Conservation (phyloP, 495 filamentous ascomycete genomes). For the Lasiosphaeria miniovina region DNA sequence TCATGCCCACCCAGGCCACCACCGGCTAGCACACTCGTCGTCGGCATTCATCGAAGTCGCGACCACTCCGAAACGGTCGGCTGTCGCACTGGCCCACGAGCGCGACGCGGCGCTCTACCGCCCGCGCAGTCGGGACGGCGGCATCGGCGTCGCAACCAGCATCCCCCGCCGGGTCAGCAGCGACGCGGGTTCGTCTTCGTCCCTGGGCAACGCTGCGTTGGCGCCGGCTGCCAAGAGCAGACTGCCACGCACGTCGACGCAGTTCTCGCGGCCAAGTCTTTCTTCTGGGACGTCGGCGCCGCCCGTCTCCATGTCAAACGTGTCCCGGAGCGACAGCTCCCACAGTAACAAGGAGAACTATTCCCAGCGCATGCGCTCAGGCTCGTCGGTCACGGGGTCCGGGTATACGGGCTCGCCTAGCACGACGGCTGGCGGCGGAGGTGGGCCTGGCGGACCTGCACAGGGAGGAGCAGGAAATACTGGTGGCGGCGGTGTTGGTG, state of each 20-base stretch:
- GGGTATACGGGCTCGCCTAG: slow-evolving; percentile 15
- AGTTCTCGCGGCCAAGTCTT: slow-evolving; percentile 34
- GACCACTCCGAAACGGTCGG: slow-evolving; percentile 42
- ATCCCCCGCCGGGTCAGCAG: slow-evolving; percentile 42
- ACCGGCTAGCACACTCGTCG: slow-evolving; percentile 29
- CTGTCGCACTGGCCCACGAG: slow-evolving; percentile 36
- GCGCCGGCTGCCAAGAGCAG: slow-evolving; percentile 28
- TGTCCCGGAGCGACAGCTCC: slow-evolving; percentile 23
- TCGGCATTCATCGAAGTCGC: slow-evolving; percentile 45
- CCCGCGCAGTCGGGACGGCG: slow-evolving; percentile 46
- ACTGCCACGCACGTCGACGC: slow-evolving; percentile 36
- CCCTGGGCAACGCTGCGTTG: slow-evolving; percentile 16
- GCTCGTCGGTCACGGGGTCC: slow-evolving; percentile 13
- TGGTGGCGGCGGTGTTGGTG: neutral
- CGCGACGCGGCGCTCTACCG: slow-evolving; percentile 40
- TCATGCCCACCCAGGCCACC: slow-evolving; percentile 30
- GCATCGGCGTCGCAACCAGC: slow-evolving; percentile 30
- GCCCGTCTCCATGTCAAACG: neutral
- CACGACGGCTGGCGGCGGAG: neutral
- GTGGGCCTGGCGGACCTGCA: slow-evolving; percentile 5
- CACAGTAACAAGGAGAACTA: slow-evolving; percentile 29
- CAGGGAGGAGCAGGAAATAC: neutral
- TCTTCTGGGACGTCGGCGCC: slow-evolving; percentile 21
- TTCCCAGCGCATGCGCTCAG: slow-evolving; percentile 16
- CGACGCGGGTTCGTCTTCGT: slow-evolving; percentile 22